phyloP scores from a whole-genome alignment of 805 yeast genomes.

The Saturnispora ahearnii region DNA sequence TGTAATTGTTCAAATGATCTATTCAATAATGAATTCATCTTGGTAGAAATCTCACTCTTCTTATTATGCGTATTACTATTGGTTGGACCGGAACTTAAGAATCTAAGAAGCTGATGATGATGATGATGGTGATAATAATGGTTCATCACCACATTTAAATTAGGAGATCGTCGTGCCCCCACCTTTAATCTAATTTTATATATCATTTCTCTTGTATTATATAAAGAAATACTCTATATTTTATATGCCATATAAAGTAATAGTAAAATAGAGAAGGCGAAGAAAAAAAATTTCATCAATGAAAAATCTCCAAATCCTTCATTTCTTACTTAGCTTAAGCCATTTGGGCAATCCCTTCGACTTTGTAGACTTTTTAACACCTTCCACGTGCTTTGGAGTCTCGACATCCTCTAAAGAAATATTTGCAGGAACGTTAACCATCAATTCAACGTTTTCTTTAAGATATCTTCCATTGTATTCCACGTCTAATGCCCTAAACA shows the following conservation, averaged over 20 bases:
- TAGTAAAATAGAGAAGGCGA: no score
- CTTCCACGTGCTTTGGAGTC: not conserved
- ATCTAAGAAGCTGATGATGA: no score
- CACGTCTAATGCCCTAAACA: not conserved
- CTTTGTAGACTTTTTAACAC: not conserved
- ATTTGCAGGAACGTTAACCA: not conserved
- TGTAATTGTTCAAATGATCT: not conserved
- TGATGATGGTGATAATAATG: no score
- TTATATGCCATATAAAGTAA: no score
- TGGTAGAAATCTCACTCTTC: not conserved
- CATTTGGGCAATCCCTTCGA: constrained; percentile 2
- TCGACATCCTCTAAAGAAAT: not conserved
- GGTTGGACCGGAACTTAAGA: not conserved
- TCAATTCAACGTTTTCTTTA: not conserved
- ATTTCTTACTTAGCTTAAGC: constrained; percentile 7
- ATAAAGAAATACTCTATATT: no score
- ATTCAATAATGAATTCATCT: not conserved
- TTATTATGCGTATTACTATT: not conserved
- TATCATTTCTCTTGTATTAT: no score
- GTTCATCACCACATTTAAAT: no score
- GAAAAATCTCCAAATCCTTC: not conserved
- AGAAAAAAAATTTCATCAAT: no score
- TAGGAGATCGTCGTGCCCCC: no score
- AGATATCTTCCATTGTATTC: not conserved
- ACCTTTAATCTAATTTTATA: no score